These are phyloP conservation scores for Chaetoscypha palmicola DNA, from an alignment of 2,329 filamentous ascomycete species.

Conservation along the genomic window DNA sequence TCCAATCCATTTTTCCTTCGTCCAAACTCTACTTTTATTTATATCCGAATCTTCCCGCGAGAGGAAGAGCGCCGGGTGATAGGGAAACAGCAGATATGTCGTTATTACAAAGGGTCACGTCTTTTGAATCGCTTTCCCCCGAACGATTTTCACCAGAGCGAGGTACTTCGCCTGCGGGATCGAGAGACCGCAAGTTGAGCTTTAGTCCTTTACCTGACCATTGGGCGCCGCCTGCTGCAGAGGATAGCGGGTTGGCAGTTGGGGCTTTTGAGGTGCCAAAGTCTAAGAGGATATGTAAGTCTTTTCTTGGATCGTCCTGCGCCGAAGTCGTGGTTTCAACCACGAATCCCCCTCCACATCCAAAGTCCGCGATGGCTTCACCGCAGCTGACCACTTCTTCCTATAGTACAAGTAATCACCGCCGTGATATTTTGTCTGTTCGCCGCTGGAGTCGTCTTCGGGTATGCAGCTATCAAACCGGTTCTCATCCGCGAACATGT, in stretches of 20 bases:
- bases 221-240: conserved; percentile 16
- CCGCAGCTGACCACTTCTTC: conserved; percentile 7
- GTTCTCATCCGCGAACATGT: conserved; percentile 67
- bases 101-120: conserved; percentile 23
- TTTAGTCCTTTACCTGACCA: conserved; percentile 23
- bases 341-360: too few species aligned
- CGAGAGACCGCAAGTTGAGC: conserved; percentile 21
- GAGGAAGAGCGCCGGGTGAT: too few species aligned
- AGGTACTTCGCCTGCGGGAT: conserved; percentile 17
- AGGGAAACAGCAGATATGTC: conserved; percentile 19
- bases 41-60: too few species aligned
- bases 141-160: conserved; percentile 15
- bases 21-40: too few species aligned
- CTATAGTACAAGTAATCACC: conserved; percentile 58
- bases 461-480: conserved; percentile 78
- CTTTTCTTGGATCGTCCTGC: background rate
- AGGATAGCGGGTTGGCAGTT: conserved; percentile 20
- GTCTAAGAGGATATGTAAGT: conserved; percentile 31
- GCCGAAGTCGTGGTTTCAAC: too few species aligned
- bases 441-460: conserved; percentile 73
- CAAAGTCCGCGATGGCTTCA: too few species aligned
- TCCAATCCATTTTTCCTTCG: too few species aligned
- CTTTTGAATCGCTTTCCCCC: conserved; percentile 20
- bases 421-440: conserved; percentile 69
- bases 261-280: conserved; percentile 35